These are phyloP conservation scores for Simplicillium aogashimaense DNA, from an alignment of 2,329 filamentous ascomycete species.

Conservation along the genomic window DNA sequence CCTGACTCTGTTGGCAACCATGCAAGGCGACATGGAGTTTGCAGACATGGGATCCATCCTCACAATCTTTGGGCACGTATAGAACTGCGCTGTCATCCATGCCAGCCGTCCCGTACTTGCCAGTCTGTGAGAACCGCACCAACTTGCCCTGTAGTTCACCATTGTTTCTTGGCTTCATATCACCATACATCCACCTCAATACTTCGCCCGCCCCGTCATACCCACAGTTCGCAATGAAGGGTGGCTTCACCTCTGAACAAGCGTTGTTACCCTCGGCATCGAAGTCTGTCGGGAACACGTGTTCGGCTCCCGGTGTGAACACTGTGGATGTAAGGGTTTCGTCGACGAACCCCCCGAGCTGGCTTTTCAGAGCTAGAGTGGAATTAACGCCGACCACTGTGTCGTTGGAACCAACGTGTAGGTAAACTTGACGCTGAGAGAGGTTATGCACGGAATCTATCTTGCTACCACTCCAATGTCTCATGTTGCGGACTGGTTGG, in stretches of 20 bases:
- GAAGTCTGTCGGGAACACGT: conserved; percentile 8
- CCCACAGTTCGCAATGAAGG: conserved; percentile 7
- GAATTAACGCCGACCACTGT: conserved; percentile 9
- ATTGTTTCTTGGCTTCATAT: conserved; percentile 2
- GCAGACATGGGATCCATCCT: not conserved
- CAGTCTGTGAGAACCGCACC: conserved; percentile 2
- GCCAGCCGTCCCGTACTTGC: conserved; percentile 2
- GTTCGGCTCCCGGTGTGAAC: conserved; percentile 2
- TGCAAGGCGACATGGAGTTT: no score
- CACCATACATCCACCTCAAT: conserved; percentile 7
- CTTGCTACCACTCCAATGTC: conserved; percentile 7
- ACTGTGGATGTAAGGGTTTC: conserved; percentile 2
- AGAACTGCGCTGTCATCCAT: conserved; percentile 3
- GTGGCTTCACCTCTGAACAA: conserved; percentile 3
- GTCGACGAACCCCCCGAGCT: conserved; percentile 4
- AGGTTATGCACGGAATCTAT: conserved; percentile 7
- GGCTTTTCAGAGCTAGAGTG: conserved; percentile 5
- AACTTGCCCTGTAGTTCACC: not conserved
- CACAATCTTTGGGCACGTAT: conserved; percentile 5
- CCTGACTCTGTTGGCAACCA: no score
- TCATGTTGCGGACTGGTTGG: conserved; percentile 5
- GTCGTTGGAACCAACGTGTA: conserved; percentile 13
- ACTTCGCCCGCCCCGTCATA: conserved; percentile 7
- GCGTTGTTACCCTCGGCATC: conserved; percentile 5
- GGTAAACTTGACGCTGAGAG: conserved; percentile 8